Conservation (phyloP, 2,329 filamentous ascomycete species). For the Penicillium sp. region DNA sequence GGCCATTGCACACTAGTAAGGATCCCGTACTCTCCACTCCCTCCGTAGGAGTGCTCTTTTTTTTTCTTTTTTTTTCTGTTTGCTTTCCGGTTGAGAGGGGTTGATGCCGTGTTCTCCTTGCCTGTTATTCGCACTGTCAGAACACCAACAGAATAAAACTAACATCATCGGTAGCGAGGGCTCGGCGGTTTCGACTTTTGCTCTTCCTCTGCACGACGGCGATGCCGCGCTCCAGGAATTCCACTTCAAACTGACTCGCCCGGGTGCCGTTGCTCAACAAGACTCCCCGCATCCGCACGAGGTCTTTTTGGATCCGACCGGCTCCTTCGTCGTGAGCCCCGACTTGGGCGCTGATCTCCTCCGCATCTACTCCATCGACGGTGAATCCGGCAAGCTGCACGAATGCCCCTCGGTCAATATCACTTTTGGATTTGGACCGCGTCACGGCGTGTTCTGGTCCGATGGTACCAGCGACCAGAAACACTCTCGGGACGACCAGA, state of each 20-base stretch:
- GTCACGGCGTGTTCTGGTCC: slow-evolving; percentile 57
- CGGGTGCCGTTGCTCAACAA: slow-evolving; percentile 45
- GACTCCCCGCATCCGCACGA: slow-evolving; percentile 58
- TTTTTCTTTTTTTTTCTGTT: background rate
- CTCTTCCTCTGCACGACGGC: slow-evolving; percentile 21
- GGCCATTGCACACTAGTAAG: slow-evolving; percentile 37
- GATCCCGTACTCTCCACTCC: too few relatives aligned
- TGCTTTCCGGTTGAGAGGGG: too few relatives aligned
- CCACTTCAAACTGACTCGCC: slow-evolving; percentile 33
- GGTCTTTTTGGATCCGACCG: slow-evolving; percentile 60
- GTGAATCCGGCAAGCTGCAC: slow-evolving; percentile 38
- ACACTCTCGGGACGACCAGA: background rate
- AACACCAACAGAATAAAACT: background rate
- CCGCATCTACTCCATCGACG: slow-evolving; percentile 52
- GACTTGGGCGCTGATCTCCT: slow-evolving; percentile 62
- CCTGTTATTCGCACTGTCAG: too few relatives aligned
- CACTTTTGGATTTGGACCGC: slow-evolving; percentile 55
- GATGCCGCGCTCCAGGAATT: slow-evolving; percentile 33
- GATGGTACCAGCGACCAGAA: slow-evolving; percentile 4
- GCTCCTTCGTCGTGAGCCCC: slow-evolving; percentile 56
- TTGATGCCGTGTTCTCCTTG: too few relatives aligned
- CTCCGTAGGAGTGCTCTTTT: too few relatives aligned
- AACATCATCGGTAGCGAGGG: slow-evolving; percentile 19
- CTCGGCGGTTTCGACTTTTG: slow-evolving; percentile 30
- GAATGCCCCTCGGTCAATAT: slow-evolving; percentile 40